A percentile compares a stretch with the other conserved stretches of the same genome.
Evolutionary conservation across 345 rosid species (phyloP).

Genomic region (Ailanthus altissimus): DNA sequence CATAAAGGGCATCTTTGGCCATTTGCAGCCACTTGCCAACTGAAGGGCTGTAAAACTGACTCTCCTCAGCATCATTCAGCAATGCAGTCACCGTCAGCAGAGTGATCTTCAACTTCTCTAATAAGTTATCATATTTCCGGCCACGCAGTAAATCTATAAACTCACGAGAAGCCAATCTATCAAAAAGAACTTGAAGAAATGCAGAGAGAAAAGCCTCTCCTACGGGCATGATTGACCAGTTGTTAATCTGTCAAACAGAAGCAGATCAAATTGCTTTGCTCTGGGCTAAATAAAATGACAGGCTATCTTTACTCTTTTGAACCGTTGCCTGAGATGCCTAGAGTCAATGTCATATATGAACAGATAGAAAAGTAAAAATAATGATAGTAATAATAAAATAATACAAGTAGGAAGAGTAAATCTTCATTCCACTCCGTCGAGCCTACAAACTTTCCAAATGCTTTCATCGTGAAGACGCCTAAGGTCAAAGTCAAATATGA

Average conservation of each 20-base stretch:
- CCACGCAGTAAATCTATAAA: slow-evolving; percentile 7
- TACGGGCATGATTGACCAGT: slow-evolving; percentile 3
- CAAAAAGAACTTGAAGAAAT: slow-evolving; percentile 20
- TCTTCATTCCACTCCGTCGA: too few relatives aligned
- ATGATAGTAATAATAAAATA: too few relatives aligned
- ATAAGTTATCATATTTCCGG: slow-evolving; percentile 9
- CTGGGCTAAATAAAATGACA: background rate
- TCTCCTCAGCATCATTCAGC: slow-evolving; percentile 29
- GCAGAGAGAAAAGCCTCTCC: slow-evolving; percentile 27
- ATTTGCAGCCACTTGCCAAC: slow-evolving; percentile 21
- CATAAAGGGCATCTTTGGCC: slow-evolving; percentile 20
- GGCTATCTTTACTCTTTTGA: background rate
- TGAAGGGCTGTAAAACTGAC: background rate
- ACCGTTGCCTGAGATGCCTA: background rate
- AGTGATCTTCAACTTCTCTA: slow-evolving; percentile 21
- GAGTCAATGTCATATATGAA: too few relatives aligned
- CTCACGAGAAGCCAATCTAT: slow-evolving; percentile 24
- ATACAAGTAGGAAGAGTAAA: too few relatives aligned
- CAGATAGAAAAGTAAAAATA: too few relatives aligned
- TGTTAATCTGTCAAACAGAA: background rate
- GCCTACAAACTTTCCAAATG: too few relatives aligned
- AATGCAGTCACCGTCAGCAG: slow-evolving; percentile 6
- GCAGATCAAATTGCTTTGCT: background rate
- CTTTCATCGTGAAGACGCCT: too few relatives aligned
- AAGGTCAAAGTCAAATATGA: too few relatives aligned